phyloP scores from a whole-genome alignment of 352 stramenopile species.

The Aphanomyces astaci region DNA sequence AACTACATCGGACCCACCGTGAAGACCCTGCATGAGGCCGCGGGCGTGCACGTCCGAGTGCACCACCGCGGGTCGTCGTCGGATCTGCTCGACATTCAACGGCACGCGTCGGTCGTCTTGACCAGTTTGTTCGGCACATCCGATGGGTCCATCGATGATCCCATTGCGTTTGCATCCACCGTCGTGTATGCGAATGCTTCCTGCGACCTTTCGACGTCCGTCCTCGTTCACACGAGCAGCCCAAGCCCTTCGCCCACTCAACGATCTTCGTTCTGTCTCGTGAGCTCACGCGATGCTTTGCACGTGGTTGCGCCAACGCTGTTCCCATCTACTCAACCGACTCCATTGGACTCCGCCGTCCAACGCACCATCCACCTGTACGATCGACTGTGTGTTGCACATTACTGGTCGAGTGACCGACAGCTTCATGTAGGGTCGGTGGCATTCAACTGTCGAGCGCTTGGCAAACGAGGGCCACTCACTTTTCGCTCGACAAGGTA shows the following conservation, averaged over 20 bases:
- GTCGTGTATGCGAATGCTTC: conserved; percentile 17
- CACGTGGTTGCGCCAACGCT: background rate
- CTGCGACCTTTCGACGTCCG: conserved; percentile 1
- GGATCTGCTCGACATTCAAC: background rate
- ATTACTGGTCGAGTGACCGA: too few relatives aligned
- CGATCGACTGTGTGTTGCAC: too few relatives aligned
- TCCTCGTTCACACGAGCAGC: background rate
- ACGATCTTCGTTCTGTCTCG: conserved; percentile 6
- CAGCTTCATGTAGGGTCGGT: background rate
- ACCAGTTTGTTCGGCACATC: background rate
- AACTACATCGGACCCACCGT: background rate
- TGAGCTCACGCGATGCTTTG: background rate
- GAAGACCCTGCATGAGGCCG: background rate
- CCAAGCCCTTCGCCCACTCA: background rate
- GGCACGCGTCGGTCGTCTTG: background rate
- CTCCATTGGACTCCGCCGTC: background rate
- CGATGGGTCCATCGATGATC: background rate
- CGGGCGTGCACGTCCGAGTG: conserved; percentile 16
- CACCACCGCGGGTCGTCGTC: background rate
- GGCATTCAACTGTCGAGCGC: background rate
- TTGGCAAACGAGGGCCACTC: background rate
- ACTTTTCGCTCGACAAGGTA: background rate
- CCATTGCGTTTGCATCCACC: background rate
- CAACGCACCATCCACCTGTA: too few relatives aligned
- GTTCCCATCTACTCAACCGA: background rate